Evolutionary conservation across 257 asterid genomes (phyloP).

Genomic region (Osmanthus fragrans): DNA sequence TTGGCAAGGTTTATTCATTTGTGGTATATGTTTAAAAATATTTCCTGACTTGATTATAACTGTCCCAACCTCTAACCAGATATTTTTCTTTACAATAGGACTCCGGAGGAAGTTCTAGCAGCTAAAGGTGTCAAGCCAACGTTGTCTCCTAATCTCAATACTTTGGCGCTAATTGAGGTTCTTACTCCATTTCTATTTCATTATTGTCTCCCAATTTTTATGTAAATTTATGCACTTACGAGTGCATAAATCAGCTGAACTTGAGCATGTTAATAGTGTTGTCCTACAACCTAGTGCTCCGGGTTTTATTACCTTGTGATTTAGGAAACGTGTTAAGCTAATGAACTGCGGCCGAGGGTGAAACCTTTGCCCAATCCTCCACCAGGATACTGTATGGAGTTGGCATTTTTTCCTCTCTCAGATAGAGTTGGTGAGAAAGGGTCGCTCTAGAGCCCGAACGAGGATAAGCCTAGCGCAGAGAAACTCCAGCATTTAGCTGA

Average conservation of each 20-base stretch:
- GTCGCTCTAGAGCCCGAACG: background rate
- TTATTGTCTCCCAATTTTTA: slow-evolving; percentile 8
- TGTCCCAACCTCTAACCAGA: slow-evolving; percentile 5
- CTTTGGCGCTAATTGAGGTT: slow-evolving; percentile 95
- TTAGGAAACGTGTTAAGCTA: background rate
- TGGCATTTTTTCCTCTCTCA: background rate
- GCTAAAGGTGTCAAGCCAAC: slow-evolving; percentile 99
- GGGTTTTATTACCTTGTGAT: background rate
- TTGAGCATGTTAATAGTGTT: slow-evolving; percentile 6
- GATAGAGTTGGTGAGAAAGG: too few species aligned
- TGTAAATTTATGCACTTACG: background rate
- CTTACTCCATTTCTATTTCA: slow-evolving; percentile 28
- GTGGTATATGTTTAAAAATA: slow-evolving; percentile 3
- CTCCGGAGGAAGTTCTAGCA: slow-evolving; percentile 95
- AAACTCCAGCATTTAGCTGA: background rate
- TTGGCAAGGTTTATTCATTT: slow-evolving; percentile 71
- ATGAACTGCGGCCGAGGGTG: background rate
- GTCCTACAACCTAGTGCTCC: background rate
- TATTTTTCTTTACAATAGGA: slow-evolving; percentile 51
- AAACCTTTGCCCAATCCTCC: background rate
- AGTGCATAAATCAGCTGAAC: slow-evolving; percentile 14
- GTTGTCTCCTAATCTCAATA: slow-evolving; percentile 90
- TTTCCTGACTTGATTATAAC: slow-evolving; percentile 11
- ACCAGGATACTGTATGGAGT: background rate
- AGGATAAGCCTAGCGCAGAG: background rate